Evolutionary conservation across 768 basidiomycete species (phyloP).

Genomic region (Tylopilus rubrobrunneus): DNA sequence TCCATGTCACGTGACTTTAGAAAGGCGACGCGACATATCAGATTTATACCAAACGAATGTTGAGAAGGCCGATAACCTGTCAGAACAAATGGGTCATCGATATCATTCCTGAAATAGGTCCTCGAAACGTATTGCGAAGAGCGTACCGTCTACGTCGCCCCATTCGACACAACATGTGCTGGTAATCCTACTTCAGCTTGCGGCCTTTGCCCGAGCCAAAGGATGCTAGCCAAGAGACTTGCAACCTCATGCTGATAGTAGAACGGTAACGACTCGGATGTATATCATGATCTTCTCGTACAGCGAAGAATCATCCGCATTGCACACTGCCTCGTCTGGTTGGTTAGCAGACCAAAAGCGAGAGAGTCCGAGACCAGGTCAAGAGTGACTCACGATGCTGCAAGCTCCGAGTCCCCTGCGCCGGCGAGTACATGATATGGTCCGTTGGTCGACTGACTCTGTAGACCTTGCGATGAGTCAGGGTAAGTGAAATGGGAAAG

Average conservation of each 20-base stretch:
- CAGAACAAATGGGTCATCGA: not conserved
- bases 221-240: not conserved
- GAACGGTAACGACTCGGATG: not conserved
- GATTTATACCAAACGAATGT: not conserved
- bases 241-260: not conserved
- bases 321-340: not conserved
- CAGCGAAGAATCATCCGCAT: not conserved
- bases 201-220: not conserved
- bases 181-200: not conserved
- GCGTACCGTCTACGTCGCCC: not conserved
- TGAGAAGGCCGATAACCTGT: not conserved
- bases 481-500: not conserved
- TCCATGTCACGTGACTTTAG: constrained; percentile 5
- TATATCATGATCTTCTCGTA: not conserved
- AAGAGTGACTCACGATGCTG: not conserved
- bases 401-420: not conserved
- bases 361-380: not conserved
- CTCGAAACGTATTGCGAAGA: not conserved
- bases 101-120: not conserved
- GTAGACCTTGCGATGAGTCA: not conserved
- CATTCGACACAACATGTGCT: not conserved
- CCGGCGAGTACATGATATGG: not conserved
- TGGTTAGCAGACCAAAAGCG: not conserved
- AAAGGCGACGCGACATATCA: not conserved
- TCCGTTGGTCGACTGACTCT: not conserved